phyloP scores from a whole-genome alignment of 2,329 filamentous ascomycete species.

The Penicillium expansum region DNA sequence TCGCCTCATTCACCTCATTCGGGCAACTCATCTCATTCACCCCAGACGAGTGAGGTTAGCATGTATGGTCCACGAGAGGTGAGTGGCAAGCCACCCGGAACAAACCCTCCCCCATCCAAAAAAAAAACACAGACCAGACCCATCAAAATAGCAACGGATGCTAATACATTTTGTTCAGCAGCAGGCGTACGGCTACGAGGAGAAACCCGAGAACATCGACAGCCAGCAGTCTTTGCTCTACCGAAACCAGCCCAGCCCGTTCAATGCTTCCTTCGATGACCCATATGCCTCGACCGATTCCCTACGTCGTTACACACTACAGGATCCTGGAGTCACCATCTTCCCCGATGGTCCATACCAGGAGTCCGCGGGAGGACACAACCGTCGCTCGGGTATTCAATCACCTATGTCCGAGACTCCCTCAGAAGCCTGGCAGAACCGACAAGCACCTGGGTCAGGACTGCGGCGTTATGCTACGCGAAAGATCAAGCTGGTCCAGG shows the following conservation, averaged over 20 bases:
- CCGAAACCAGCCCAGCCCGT: conserved; percentile 41
- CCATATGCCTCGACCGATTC: conserved; percentile 41
- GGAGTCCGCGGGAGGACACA: conserved; percentile 54
- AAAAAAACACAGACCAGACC: background rate
- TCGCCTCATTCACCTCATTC: conserved; percentile 22
- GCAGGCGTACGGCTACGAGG: conserved; percentile 22
- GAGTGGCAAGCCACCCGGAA: background rate
- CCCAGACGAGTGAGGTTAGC: conserved; percentile 19
- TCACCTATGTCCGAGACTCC: conserved; percentile 60
- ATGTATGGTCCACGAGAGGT: conserved; percentile 16
- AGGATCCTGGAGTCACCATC: conserved; percentile 54
- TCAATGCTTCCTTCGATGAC: conserved; percentile 49
- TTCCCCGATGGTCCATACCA: conserved; percentile 53
- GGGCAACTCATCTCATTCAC: conserved; percentile 19
- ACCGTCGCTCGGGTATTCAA: conserved; percentile 51
- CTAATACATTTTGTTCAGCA: background rate
- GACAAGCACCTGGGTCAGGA: conserved; percentile 63
- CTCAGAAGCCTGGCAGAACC: conserved; percentile 70
- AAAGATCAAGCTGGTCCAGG: conserved; percentile 97
- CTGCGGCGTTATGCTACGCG: conserved; percentile 90
- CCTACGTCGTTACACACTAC: conserved; percentile 33
- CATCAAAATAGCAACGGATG: background rate
- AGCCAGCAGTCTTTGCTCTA: conserved; percentile 29
- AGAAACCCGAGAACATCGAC: conserved; percentile 21
- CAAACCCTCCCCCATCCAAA: no score